Base-by-base conservation (phyloP, 1,139 yeast genomes). In the Yamadazyma buinensis region DNA sequence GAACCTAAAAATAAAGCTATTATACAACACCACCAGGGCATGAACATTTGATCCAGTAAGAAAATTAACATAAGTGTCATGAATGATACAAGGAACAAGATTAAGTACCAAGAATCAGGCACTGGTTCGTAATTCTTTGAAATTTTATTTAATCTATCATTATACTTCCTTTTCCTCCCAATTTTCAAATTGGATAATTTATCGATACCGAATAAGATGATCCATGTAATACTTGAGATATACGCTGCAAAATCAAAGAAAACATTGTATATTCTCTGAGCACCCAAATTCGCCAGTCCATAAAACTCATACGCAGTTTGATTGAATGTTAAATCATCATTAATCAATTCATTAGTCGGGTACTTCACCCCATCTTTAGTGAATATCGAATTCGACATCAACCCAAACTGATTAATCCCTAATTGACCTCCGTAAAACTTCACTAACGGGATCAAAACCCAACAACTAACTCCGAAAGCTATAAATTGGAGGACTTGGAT, bases 241-340 rank as follows among this genome's bases (percentile, higher is more conserved):
- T 72, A 72, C 0, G 77, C 73, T 2, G 76, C 77, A 41, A 68
- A 72, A 43, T 72, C 78, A 41, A 72, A 72, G 39, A 72, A 71
- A 48, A 69, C 68, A 42, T 68, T 68, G 72, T 75, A 68, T 2
- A 69, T 65, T 35, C 74, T 53, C 46, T 71, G 77, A 5, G 72
- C 62, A 0, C 77, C 76, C 17, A 57, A 39, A 30, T 59, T 43
- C 23, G 66, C 63, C 1, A 72, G 70, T 1, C 75, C 75, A 35
- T 54, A 52, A 2, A 44, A 25, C 14, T 54, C 58, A 45, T 65
- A 69, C 1, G 72, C 72, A 1, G 73, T 67, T 17, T 44, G 41
- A 37, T 69, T 67, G 34, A 67, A 57, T 28, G 41, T 50, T 27
- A 58, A 47, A 29, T 64, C 63, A 1, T 48, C 32, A 1, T 67